phyloP scores from a whole-genome alignment of 2,329 filamentous ascomycete species.

The Aspergillus transmontanensis region DNA sequence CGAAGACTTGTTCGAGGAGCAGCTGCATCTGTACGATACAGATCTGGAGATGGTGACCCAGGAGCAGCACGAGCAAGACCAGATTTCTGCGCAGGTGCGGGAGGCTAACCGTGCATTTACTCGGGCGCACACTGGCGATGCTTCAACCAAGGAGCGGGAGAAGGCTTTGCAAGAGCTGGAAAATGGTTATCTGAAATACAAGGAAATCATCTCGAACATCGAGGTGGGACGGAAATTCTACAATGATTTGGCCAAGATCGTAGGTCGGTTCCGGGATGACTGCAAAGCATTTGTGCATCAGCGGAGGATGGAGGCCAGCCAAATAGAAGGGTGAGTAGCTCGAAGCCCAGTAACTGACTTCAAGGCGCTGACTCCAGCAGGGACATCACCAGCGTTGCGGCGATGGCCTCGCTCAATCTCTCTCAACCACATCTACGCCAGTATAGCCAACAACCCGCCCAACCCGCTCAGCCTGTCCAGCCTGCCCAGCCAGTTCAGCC shows the following conservation, averaged over 20 bases:
- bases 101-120: slow-evolving; percentile 79
- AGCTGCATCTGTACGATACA: slow-evolving; percentile 77
- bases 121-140: slow-evolving; percentile 68
- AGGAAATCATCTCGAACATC: slow-evolving; percentile 89
- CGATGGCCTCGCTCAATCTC: slow-evolving; percentile 62
- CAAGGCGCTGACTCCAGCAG: slow-evolving; percentile 32
- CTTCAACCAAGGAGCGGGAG: slow-evolving; percentile 73
- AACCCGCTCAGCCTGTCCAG: not conserved
- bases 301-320: slow-evolving; percentile 76
- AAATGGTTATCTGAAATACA: slow-evolving; percentile 92
- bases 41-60: slow-evolving; percentile 72
- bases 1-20: slow-evolving; percentile 83
- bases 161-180: slow-evolving; percentile 84
- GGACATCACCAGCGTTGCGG: slow-evolving; percentile 56
- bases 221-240: slow-evolving; percentile 95
- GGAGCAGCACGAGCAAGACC: slow-evolving; percentile 76
- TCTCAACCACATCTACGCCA: slow-evolving; percentile 41
- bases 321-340: slow-evolving; percentile 70
- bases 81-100: slow-evolving; percentile 67
- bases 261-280: slow-evolving; percentile 81
- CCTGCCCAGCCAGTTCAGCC: not conserved
- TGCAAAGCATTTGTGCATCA: slow-evolving; percentile 77
- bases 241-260: slow-evolving; percentile 89
- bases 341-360: not conserved
- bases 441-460: slow-evolving; percentile 25